These are phyloP conservation scores for Rubia balearica DNA, from an alignment of 305 asterid genomes.

Conservation along the genomic window DNA sequence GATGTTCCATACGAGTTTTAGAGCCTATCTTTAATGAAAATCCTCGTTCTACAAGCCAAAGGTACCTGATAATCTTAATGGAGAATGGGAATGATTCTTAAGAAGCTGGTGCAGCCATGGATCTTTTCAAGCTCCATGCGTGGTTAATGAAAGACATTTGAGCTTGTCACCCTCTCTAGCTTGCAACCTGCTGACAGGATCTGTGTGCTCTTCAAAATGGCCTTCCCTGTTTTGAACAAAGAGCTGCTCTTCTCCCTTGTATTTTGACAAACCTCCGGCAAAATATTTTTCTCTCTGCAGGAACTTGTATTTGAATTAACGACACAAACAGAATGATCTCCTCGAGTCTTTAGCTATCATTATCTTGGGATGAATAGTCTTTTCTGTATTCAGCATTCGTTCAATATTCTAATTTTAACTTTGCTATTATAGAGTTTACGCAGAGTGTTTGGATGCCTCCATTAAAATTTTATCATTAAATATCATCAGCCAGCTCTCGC, in stretches of 20 bases:
- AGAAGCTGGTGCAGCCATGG: constrained; percentile 1
- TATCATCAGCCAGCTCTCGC: background rate
- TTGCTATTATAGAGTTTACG: too few species aligned
- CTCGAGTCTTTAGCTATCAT: too few species aligned
- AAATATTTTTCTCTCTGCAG: too few species aligned
- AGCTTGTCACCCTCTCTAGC: background rate
- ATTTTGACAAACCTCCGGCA: too few species aligned
- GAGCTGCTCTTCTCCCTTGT: background rate
- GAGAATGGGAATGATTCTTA: background rate
- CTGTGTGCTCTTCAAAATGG: background rate
- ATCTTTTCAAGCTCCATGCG: background rate
- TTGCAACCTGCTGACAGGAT: background rate
- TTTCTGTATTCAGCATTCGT: too few species aligned
- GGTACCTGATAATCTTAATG: background rate
- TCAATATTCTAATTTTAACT: too few species aligned
- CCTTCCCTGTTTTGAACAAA: background rate
- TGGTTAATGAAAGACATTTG: background rate
- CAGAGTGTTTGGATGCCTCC: too few species aligned
- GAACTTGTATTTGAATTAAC: too few species aligned
- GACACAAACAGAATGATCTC: too few species aligned
- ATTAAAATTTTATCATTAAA: background rate
- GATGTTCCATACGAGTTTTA: background rate
- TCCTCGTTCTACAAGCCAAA: background rate
- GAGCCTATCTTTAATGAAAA: background rate
- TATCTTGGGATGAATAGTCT: too few species aligned